Base-by-base conservation (phyloP, 176 grass and related monocot species). In the Juncus effusus region DNA sequence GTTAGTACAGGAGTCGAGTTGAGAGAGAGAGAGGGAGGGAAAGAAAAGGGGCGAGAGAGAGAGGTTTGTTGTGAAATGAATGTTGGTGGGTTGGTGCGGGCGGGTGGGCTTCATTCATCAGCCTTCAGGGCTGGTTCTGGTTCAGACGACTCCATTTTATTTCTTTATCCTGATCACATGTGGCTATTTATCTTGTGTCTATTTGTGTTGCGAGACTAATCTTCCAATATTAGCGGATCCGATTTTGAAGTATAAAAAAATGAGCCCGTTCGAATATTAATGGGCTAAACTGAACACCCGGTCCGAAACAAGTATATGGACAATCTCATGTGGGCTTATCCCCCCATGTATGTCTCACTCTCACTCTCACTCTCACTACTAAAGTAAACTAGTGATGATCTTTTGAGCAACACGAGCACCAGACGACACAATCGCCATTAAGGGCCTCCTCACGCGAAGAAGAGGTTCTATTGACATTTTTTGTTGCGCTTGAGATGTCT, bases 401-500 rank as follows among this genome's bases (percentile, higher is more conserved):
- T 62, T 87, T 16, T 60, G 84, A 64, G 77, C 87, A 59, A 84
- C 87, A 28, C 19, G 19, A 28, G 19, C 19, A 28, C n/a, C n/a
- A n/a, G n/a, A n/a, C 19, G 19, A 28, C 84, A 83, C 86, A 70
- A 50, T 87, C 0, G 77, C 88, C 0, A 86, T 78, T 62, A 84
- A 81, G 52, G 78, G 66, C 7, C 54, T 69, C 1, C 77, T 83
- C 3, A 83, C 15, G 69, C 6, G 81, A 78, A 41, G 73, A 72
- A 28, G 7, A 69, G 49, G 51, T 28, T 28, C 19, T 28, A 28
- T 66, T 11, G 10, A 80, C 16, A 44, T 12, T 4, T 57, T 28
- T 12, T 90, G 85, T 81, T 28, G 19, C 19, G 19, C 19, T 78
- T 95, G 7, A 7, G 9, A 28, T 95, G 91, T 86, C 64, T 96